These are phyloP conservation scores for Periconia digitata DNA, from an alignment of 2,329 filamentous ascomycete species.

Conservation along the genomic window DNA sequence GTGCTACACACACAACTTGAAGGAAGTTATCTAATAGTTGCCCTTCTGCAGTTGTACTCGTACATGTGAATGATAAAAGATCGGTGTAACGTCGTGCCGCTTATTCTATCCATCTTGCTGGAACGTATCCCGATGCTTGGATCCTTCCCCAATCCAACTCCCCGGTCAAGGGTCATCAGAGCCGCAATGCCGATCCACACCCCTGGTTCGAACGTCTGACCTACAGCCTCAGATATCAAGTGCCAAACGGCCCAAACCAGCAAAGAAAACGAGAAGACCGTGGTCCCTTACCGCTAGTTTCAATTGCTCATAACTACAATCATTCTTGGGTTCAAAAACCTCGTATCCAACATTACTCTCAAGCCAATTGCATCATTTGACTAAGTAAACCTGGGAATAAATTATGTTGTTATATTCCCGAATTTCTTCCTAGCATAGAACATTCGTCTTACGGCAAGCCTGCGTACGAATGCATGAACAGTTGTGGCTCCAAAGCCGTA, in stretches of 20 bases:
- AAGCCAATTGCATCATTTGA: slow-evolving; percentile 9
- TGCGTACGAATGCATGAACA: slow-evolving; percentile 6
- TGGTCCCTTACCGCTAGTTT: not conserved
- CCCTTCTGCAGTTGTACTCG: too few species aligned
- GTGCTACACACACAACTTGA: too few species aligned
- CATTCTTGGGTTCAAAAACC: slow-evolving; percentile 1
- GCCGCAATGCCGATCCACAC: slow-evolving; percentile 16
- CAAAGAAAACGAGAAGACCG: slow-evolving; percentile 23
- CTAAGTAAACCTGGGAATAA: slow-evolving; percentile 3
- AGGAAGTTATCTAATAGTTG: too few species aligned
- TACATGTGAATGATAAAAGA: too few species aligned
- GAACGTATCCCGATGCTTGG: slow-evolving; percentile 16
- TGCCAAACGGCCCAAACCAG: slow-evolving; percentile 10
- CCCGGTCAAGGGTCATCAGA: slow-evolving; percentile 13
- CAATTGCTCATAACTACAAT: slow-evolving; percentile 1
- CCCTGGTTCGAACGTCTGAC: slow-evolving; percentile 11
- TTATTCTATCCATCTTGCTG: slow-evolving; percentile 13
- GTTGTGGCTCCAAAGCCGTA: not conserved
- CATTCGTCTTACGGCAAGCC: slow-evolving; percentile 4
- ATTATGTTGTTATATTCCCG: not conserved
- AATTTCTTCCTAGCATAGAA: not conserved
- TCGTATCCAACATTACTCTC: slow-evolving; percentile 5
- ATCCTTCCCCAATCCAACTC: slow-evolving; percentile 8
- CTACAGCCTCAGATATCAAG: slow-evolving; percentile 14
- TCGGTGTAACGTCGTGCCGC: slow-evolving; percentile 13